phyloP scores from a whole-genome alignment of 495 filamentous ascomycete genomes.

The Peziza echinospora region DNA sequence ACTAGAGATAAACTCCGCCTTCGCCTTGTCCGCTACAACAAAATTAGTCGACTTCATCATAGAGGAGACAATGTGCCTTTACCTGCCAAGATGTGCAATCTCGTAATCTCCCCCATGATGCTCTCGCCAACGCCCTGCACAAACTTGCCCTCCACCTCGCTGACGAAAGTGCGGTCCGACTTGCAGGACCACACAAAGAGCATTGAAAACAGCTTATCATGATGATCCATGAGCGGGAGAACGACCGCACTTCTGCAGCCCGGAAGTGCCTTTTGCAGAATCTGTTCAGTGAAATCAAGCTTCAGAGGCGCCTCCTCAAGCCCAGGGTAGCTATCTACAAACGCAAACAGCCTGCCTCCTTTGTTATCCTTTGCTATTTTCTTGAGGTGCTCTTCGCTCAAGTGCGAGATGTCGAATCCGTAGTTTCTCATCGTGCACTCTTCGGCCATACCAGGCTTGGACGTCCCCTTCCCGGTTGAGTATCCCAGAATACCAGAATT shows the following conservation, averaged over 20 bases:
- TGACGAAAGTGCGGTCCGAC: constrained; percentile 9
- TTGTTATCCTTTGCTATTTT: constrained; percentile 10
- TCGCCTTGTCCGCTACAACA: constrained; percentile 29
- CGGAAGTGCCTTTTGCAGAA: constrained; percentile 11
- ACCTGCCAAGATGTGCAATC: constrained; percentile 11
- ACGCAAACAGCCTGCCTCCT: constrained; percentile 8
- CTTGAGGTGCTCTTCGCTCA: constrained; percentile 4
- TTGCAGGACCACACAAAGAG: constrained; percentile 16
- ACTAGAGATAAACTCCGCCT: constrained; percentile 49
- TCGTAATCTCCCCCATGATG: constrained; percentile 18
- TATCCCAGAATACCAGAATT: constrained; percentile 7
- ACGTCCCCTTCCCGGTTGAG: constrained; percentile 1
- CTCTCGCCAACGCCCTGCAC: constrained; percentile 17
- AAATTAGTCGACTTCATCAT: constrained; percentile 16
- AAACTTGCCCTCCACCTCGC: constrained; percentile 15
- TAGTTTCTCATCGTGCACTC: neutral
- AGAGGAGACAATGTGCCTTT: constrained; percentile 13
- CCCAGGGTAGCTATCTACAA: constrained; percentile 4
- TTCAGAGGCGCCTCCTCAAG: constrained; percentile 1
- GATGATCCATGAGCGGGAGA: constrained; percentile 19
- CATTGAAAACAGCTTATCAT: constrained; percentile 18
- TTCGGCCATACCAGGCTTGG: neutral
- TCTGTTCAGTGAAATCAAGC: constrained; percentile 1
- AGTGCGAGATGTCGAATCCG: constrained; percentile 7
- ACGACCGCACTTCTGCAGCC: constrained; percentile 12